Conservation (phyloP, 352 stramenopile genomes). For the Pythium dissimile region DNA sequence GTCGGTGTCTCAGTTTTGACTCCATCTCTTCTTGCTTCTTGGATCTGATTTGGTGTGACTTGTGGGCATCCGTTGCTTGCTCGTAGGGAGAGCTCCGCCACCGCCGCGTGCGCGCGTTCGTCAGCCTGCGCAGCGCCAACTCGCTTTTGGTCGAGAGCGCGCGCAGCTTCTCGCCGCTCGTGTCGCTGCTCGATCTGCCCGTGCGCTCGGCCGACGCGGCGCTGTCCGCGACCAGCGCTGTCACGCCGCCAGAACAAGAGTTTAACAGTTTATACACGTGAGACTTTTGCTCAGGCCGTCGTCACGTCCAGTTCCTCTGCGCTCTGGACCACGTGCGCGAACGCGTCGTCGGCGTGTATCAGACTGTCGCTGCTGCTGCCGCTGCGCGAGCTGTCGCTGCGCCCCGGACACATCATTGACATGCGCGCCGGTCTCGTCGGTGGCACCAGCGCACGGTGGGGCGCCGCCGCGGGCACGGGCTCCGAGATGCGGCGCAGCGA, state of each 20-base stretch:
- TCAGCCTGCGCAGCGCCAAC: constrained; percentile 50
- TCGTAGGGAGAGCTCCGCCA: constrained; percentile 50
- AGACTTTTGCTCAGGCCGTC: background rate
- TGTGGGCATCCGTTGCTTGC: constrained; percentile 6
- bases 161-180: constrained; percentile 43
- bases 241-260: constrained; percentile 9
- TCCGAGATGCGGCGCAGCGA: constrained; percentile 11
- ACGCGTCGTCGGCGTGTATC: constrained; percentile 7
- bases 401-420: constrained; percentile 6
- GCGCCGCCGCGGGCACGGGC: background rate
- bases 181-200: constrained; percentile 41
- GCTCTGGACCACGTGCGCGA: constrained; percentile 11
- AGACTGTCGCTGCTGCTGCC: constrained; percentile 11
- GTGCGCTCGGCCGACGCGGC: background rate
- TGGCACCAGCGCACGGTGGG: background rate
- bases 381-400: background rate
- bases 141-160: constrained; percentile 36
- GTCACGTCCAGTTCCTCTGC: constrained; percentile 14
- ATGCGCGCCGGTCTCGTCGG: background rate
- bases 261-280: constrained; percentile 64
- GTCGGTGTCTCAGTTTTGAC: constrained; percentile 15
- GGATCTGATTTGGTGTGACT: too few relatives aligned
- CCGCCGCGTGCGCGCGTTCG: constrained; percentile 45
- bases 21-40: constrained; percentile 1
- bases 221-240: background rate